These are phyloP conservation scores for Asterophora parasitica DNA, from an alignment of 768 basidiomycete species.

Conservation along the genomic window DNA sequence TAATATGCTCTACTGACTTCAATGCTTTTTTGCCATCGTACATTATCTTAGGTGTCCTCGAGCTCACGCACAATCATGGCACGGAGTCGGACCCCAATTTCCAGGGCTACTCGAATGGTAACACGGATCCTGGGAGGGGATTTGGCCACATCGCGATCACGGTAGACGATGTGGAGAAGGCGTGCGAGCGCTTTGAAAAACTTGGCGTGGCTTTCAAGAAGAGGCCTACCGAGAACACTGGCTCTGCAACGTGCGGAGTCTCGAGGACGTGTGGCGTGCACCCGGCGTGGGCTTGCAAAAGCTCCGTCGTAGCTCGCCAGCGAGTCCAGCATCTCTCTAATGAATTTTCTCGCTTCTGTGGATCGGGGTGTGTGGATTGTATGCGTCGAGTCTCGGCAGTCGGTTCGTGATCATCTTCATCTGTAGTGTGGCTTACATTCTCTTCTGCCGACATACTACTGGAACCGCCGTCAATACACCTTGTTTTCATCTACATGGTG, in stretches of 20 bases:
- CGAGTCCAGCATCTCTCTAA: constrained; percentile 9
- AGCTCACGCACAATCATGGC: constrained; percentile 87
- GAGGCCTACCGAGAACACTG: constrained; percentile 36
- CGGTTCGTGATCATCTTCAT: neutral
- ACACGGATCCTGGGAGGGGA: constrained; percentile 71
- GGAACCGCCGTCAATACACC: too few species aligned
- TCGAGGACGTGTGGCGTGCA: constrained; percentile 14
- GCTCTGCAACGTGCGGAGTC: constrained; percentile 4
- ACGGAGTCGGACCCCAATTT: constrained; percentile 77
- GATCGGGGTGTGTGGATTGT: neutral
- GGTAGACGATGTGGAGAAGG: constrained; percentile 76
- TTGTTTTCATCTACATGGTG: too few species aligned
- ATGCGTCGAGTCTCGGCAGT: too few species aligned
- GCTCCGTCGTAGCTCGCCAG: neutral
- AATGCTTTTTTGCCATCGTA: neutral
- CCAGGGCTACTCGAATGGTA: constrained; percentile 82
- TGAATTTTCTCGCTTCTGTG: neutral
- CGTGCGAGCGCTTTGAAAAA: constrained; percentile 78
- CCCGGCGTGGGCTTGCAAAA: constrained; percentile 1
- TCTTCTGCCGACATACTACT: neutral
- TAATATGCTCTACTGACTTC: neutral
- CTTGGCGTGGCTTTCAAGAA: constrained; percentile 87
- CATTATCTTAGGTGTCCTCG: constrained; percentile 55
- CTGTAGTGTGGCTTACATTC: too few species aligned
- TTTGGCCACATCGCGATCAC: constrained; percentile 90